Evolutionary conservation across 2,329 filamentous ascomycete genomes (phyloP).

Genomic region (Colletotrichum tabaci): DNA sequence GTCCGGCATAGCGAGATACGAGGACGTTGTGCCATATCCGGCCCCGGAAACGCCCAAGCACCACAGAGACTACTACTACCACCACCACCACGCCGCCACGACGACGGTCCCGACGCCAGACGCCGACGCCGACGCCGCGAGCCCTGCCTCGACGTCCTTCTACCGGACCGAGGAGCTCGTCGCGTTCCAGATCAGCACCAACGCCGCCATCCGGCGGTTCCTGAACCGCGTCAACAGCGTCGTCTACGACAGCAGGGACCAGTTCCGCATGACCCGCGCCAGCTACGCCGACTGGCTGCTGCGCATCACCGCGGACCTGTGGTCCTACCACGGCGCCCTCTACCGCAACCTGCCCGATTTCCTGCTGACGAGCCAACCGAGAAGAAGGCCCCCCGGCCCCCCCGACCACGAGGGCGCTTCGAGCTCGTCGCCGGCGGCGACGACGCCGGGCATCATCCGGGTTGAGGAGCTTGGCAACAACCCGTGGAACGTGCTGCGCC

Average conservation of each 20-base stretch:
- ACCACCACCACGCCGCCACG: not conserved
- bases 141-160: constrained; percentile 7
- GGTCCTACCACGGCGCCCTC: constrained; percentile 48
- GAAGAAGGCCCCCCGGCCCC: not conserved
- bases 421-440: constrained; percentile 10
- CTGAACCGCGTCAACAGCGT: constrained; percentile 50
- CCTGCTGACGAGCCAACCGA: constrained; percentile 42
- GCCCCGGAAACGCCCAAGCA: constrained; percentile 14
- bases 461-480: constrained; percentile 46
- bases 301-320: constrained; percentile 46
- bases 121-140: not conserved
- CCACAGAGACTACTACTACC: not conserved
- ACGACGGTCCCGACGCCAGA: not conserved
- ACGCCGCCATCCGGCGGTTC: constrained; percentile 50
- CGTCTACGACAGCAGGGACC: constrained; percentile 49
- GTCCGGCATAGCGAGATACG: constrained; percentile 50
- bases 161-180: constrained; percentile 46
- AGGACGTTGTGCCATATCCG: constrained; percentile 48
- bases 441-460: constrained; percentile 37
- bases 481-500: constrained; percentile 49
- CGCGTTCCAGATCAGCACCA: constrained; percentile 51
- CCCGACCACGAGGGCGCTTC: not conserved
- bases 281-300: constrained; percentile 49
- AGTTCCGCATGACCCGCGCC: constrained; percentile 43
- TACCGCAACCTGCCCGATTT: constrained; percentile 49